A percentile compares a stretch with the other conserved stretches of the same genome.
phyloP scores from a whole-genome alignment of 2,329 filamentous ascomycete species.

The Lasiodiplodia gonubiensis region DNA sequence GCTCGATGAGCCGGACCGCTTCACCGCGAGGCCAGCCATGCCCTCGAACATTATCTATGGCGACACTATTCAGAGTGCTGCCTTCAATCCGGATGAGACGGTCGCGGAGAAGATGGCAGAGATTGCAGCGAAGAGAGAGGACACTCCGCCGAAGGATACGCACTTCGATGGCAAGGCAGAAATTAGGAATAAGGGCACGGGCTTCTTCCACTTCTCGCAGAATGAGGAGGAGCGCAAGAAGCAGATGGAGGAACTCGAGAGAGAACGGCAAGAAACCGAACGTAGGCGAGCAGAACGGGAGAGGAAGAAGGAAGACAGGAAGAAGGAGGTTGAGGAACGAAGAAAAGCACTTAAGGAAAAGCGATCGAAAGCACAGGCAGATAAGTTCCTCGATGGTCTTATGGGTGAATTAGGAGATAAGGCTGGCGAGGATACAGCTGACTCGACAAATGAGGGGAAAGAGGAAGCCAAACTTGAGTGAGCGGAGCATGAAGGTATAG shows the following conservation, averaged over 20 bases:
- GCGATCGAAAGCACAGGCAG: constrained; percentile 69
- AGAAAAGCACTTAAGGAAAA: constrained; percentile 66
- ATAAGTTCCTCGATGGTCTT: constrained; percentile 71
- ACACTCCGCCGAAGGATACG: constrained; percentile 74
- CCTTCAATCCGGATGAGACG: constrained; percentile 77
- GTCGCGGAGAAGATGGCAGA: constrained; percentile 74
- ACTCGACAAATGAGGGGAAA: neutral
- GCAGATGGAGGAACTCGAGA: constrained; percentile 78
- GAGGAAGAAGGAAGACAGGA: constrained; percentile 60
- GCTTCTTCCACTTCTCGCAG: constrained; percentile 87
- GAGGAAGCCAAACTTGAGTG: neutral
- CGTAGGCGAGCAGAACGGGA: constrained; percentile 62
- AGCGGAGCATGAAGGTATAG: neutral
- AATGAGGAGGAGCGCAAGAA: constrained; percentile 69
- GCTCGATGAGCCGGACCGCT: constrained; percentile 67
- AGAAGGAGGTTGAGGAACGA: constrained; percentile 62
- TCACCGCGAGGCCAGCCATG: constrained; percentile 69
- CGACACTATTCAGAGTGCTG: constrained; percentile 80
- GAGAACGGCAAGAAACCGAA: constrained; percentile 73
- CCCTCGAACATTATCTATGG: constrained; percentile 81
- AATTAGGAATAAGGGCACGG: constrained; percentile 84
- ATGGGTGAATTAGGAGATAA: constrained; percentile 39
- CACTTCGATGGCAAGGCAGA: constrained; percentile 89
- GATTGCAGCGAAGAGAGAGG: constrained; percentile 78
- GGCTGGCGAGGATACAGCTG: neutral